These are phyloP conservation scores for Kondoa malvinella DNA, from an alignment of 768 basidiomycete genomes.

Conservation along the genomic window DNA sequence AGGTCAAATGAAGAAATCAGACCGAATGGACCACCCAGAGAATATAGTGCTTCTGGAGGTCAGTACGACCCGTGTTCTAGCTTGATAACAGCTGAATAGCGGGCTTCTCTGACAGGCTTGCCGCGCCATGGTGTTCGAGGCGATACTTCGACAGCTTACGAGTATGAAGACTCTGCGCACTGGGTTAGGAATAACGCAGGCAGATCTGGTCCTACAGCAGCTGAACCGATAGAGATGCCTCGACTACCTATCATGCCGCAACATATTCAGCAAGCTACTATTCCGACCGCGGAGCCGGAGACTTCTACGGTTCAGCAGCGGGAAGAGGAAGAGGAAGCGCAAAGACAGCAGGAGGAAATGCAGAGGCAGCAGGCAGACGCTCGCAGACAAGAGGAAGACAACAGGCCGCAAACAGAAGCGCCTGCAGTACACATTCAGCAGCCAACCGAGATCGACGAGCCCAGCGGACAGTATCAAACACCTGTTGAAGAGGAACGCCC, in stretches of 20 bases:
- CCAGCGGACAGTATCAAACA: too few relatives aligned
- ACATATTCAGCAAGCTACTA: neutral
- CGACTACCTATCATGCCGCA: neutral
- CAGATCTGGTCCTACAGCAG: neutral
- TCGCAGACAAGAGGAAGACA: too few relatives aligned
- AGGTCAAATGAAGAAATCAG: neutral
- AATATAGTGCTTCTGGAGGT: neutral
- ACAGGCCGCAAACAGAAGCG: too few relatives aligned
- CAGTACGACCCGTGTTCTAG: neutral
- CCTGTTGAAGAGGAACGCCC: too few relatives aligned
- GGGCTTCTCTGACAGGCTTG: neutral
- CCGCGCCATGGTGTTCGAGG: conserved; percentile 7
- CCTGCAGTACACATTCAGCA: too few relatives aligned
- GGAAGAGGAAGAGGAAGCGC: too few relatives aligned
- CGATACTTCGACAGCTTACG: neutral
- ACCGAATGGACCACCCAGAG: neutral
- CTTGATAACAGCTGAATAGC: neutral
- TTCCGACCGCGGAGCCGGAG: neutral
- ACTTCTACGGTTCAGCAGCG: too few relatives aligned
- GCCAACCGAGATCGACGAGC: too few relatives aligned
- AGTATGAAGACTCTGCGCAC: neutral
- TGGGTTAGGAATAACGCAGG: conserved; percentile 4
- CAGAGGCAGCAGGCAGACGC: too few relatives aligned
- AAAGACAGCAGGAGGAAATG: too few relatives aligned
- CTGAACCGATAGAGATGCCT: neutral